These are phyloP conservation scores for Rhizoctonia solani DNA, from an alignment of 1,284 basidiomycete genomes.

Conservation along the genomic window DNA sequence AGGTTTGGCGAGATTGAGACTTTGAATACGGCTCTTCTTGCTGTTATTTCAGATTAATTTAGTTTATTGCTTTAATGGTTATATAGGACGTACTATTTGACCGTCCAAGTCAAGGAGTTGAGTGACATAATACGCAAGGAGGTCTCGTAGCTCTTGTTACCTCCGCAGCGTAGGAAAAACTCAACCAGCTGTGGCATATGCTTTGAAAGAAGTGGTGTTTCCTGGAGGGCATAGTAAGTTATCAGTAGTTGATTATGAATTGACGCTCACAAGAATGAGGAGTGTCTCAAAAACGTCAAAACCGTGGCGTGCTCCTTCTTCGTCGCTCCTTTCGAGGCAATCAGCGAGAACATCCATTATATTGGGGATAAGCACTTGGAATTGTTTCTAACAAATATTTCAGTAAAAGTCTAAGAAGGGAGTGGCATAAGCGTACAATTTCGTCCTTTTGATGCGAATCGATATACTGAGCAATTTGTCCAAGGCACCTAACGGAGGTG, in stretches of 20 bases:
- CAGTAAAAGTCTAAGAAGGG: background rate
- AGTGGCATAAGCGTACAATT: constrained; percentile 61
- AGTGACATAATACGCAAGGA: constrained; percentile 90
- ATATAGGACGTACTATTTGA: constrained; percentile 73
- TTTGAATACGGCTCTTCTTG: constrained; percentile 96
- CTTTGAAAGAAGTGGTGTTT: constrained; percentile 89
- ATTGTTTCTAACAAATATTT: constrained; percentile 63
- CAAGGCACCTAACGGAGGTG: constrained; percentile 85
- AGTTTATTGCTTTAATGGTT: background rate
- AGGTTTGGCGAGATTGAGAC: constrained; percentile 79
- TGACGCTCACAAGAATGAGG: constrained; percentile 73
- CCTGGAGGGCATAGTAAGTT: constrained; percentile 52
- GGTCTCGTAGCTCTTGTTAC: constrained; percentile 76
- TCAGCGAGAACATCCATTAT: constrained; percentile 93
- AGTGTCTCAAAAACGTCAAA: constrained; percentile 98
- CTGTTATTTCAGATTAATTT: constrained; percentile 48
- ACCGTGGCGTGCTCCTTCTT: constrained; percentile 82
- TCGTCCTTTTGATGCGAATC: constrained; percentile 86
- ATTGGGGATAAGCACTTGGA: constrained; percentile 85
- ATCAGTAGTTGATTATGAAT: background rate
- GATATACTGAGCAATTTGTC: constrained; percentile 93
- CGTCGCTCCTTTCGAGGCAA: constrained; percentile 81
- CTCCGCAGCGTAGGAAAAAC: constrained; percentile 87
- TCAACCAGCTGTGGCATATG: constrained; percentile 87
- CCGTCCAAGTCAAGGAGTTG: constrained; percentile 95